A percentile compares a stretch with the other conserved stretches of the same genome.
These are phyloP conservation scores for Cystobasidium onofrii DNA, from an alignment of 768 basidiomycete genomes.

Conservation along the genomic window DNA sequence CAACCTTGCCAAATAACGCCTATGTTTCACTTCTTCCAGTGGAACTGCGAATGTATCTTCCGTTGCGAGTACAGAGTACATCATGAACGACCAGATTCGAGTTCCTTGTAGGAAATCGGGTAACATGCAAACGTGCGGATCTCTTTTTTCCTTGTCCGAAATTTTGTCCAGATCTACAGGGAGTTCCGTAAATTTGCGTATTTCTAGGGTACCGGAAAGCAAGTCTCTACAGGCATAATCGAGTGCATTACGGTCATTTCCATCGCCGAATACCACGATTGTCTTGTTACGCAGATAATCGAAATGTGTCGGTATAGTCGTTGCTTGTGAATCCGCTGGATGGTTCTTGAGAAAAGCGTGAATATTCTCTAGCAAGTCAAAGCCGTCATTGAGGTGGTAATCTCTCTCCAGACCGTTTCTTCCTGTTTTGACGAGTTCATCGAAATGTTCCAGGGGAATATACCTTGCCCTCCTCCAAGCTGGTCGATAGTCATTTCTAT, in stretches of 20 bases:
- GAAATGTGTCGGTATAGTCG: background rate
- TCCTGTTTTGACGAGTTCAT: background rate
- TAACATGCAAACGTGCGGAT: background rate
- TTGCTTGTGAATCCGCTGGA: background rate
- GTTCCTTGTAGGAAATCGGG: background rate
- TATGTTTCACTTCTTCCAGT: background rate
- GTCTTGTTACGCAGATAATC: conserved; percentile 3
- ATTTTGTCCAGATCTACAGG: background rate
- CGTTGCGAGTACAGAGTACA: background rate
- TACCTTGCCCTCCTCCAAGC: background rate
- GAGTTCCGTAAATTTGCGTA: background rate
- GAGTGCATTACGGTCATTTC: background rate
- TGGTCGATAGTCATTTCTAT: conserved; percentile 1
- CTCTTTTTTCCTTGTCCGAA: background rate
- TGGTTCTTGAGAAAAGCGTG: background rate
- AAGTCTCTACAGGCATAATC: background rate
- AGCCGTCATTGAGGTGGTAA: background rate
- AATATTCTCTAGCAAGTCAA: background rate
- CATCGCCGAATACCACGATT: background rate
- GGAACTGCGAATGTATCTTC: background rate
- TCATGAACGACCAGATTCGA: background rate
- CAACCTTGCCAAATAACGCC: background rate
- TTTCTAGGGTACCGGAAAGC: background rate
- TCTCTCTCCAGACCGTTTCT: conserved; percentile 1
- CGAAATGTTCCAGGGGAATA: background rate